Base-by-base conservation (phyloP, 2,329 filamentous ascomycete genomes). In the Botryotinia globosa region DNA sequence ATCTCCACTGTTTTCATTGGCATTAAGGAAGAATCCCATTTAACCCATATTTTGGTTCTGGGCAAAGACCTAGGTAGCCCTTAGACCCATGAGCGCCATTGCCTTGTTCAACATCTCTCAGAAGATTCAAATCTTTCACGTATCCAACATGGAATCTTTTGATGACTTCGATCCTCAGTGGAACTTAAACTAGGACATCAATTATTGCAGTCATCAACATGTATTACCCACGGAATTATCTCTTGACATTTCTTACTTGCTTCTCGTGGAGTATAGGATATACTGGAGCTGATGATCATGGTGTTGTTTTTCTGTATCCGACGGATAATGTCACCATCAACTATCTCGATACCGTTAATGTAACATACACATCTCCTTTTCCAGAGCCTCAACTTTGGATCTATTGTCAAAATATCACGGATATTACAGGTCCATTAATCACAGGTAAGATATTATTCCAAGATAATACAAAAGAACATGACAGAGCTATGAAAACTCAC, bases 301-400 rank as follows among this genome's bases (percentile, higher is more conserved):
- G 74, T 7, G 75, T 77, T 8, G 71, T 34, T 29, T 78, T 76
- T 51, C 58, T 75, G 20, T 77, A 74, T 54, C 77, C 77, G 12
- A 70, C 62, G n/a, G 34, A 58, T 8, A 67, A 71, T 34, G 69
- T 75, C n/a, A 75, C 74, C 4, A 32, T 76, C 62, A 74, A 74
- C 37, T 74, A 75, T 39, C 64, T 75, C 12, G 77, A 77, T 37
- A 77, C 74, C 7, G 51, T 77, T 22, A 76, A 78, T 34, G 73
- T 76, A 48, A 74, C 74, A 7, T 78, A 75, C 51, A 74, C 70
- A 3, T 78, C 77, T 39, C 61, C 63, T 16, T 78, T 75, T 61
- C 18, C 56, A 9, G 25, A 18, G 22, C 76, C 76, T 4, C 69
- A 73, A 22, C 68, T 78, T 7, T 77, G 73, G 63, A 75, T 74